Base-by-base conservation (phyloP, 106 monocot species). In the Apostasia ramifera region DNA sequence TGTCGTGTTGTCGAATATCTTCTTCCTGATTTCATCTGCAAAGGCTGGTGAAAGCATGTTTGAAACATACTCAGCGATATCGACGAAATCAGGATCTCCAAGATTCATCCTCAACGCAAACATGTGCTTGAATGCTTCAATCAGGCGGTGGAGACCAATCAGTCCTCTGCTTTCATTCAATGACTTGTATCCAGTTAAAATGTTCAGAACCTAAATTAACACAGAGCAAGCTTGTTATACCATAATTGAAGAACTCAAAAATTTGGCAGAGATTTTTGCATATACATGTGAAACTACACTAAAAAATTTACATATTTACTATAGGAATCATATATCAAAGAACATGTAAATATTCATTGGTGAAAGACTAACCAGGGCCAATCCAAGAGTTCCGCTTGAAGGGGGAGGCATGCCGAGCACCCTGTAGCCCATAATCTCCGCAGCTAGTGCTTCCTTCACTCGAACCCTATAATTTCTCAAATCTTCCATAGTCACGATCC, bases 331-430 rank as follows among this genome's bases (percentile, higher is more conserved):
- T 5, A 11, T 53, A 7, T 53, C 5, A 11, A 53, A 5, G 5
- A 53, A 53, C 53, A 53, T 7, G 5, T 53, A 53, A 11, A 5
- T 26, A 7, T 42, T 66, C 49, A 47, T 26, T 14, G 14, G 37
- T 51, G 61, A 50, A 77, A 84, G 15, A 65, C 81, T 78, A 42
- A 98, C 98, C 84, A 98, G 51, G 13, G 92, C 47, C 74, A 98
- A 71, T 59, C 98, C 92, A 48, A 92, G 72, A n/a, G 89, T 87
- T 44, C 98, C 98, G 68, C 82, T 80, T 12, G 98, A 98, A 5
- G 93, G 98, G 0, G 85, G 93, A 3, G 92, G 98, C 98, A 98
- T 90, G 10, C 98, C 98, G 48, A 90, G 70, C 42, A 98, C 61
- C 8, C 62, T 87, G 62, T 79, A 90, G 7, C 98, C 97, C 80